Conservation (phyloP, 441 rosid species). For the Jatropha podagrica region DNA sequence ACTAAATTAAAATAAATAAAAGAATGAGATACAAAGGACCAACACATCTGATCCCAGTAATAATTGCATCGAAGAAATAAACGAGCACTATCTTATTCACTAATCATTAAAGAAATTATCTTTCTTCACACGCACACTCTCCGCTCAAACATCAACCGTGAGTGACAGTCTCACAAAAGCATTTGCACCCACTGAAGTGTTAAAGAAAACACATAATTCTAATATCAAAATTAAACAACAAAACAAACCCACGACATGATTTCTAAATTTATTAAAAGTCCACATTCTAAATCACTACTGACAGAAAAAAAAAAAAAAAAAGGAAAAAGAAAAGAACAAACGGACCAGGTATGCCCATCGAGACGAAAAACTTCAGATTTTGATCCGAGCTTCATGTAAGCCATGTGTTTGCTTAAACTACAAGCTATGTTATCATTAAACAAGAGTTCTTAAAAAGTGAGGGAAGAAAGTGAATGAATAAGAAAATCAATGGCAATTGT, state of each 20-base stretch:
- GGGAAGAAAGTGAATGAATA: background rate
- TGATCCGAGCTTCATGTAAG: constrained; percentile 88
- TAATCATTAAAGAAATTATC: background rate
- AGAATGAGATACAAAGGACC: background rate
- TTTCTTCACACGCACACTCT: background rate
- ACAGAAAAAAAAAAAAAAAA: background rate
- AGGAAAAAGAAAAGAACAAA: constrained; percentile 6
- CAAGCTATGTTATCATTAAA: constrained; percentile 11
- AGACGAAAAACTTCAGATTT: constrained; percentile 77
- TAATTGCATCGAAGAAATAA: background rate
- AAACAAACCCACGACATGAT: constrained; percentile 13
- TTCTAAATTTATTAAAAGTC: constrained; percentile 14
- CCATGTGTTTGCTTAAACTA: constrained; percentile 43
- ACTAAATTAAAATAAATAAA: background rate
- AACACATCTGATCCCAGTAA: background rate
- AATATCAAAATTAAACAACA: constrained; percentile 5
- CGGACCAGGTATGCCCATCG: constrained; percentile 66
- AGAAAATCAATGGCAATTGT: background rate
- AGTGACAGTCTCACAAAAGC: background rate
- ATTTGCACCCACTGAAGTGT: background rate
- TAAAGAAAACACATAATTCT: background rate
- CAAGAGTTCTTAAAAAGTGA: constrained; percentile 2
- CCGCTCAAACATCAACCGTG: background rate
- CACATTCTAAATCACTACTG: constrained; percentile 16
- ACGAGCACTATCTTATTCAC: background rate